Conservation (phyloP, 176 grass and related monocot species). For the Oryza punctata region DNA sequence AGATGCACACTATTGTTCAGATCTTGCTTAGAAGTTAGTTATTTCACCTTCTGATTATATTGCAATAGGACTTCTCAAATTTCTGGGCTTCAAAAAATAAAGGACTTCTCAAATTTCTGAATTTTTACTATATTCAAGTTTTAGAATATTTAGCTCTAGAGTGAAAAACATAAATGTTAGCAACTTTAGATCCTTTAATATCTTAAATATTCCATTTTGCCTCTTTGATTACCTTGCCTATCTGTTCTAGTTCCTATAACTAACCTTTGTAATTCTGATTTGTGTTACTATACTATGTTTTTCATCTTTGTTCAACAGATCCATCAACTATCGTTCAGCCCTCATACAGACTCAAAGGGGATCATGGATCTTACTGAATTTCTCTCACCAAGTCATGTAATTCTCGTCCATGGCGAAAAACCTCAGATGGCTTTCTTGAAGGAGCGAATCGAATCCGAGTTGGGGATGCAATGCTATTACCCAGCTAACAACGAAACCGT, state of each 20-base stretch:
- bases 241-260: background rate
- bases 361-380: conserved; percentile 91
- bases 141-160: background rate
- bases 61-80: background rate
- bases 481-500: conserved; percentile 82
- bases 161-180: background rate
- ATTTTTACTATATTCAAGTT: background rate
- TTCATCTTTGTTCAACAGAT: conserved; percentile 53
- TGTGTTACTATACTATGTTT: background rate
- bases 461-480: conserved; percentile 68
- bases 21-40: background rate
- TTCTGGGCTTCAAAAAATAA: background rate
- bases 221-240: background rate
- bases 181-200: background rate
- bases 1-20: too few relatives aligned
- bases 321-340: conserved; percentile 86
- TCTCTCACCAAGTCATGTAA: conserved; percentile 81
- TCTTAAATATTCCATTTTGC: background rate
- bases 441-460: conserved; percentile 74
- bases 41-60: background rate
- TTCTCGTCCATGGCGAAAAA: conserved; percentile 94
- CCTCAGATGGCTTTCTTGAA: conserved; percentile 86
- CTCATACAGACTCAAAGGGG: conserved; percentile 90
- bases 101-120: background rate
- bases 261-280: conserved; percentile 6